Conservation (phyloP, 306 rosid genomes). For the Datisca glomerata region DNA sequence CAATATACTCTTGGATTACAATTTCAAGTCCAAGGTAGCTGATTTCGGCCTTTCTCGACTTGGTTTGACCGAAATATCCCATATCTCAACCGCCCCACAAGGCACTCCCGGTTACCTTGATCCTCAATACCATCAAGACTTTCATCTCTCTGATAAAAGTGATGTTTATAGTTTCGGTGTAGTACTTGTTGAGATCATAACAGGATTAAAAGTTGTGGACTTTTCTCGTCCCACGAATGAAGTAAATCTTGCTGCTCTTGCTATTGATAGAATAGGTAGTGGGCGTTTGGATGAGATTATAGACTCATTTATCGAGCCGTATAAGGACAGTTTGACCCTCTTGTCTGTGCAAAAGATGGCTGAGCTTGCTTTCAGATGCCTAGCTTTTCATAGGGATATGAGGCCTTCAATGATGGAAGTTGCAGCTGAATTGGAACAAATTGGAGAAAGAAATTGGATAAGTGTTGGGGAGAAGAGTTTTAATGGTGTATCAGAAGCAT, state of each 20-base stretch:
- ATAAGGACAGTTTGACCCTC: conserved; percentile 33
- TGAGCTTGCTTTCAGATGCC: conserved; percentile 84
- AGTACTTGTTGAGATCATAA: conserved; percentile 75
- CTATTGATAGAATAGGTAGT: conserved; percentile 49
- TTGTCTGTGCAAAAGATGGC: conserved; percentile 54
- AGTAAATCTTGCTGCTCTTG: conserved; percentile 66
- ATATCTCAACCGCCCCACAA: conserved; percentile 89
- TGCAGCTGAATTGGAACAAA: conserved; percentile 59
- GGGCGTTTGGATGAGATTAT: conserved; percentile 59
- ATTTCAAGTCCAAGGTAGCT: conserved; percentile 66
- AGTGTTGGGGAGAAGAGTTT: conserved; percentile 29
- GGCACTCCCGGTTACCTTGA: conserved; percentile 97
- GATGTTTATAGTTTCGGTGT: conserved; percentile 95
- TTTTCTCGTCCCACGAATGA: conserved; percentile 66
- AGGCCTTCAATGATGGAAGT: conserved; percentile 92
- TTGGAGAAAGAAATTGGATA: too few relatives aligned
- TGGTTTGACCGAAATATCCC: conserved; percentile 67
- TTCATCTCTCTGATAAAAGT: conserved; percentile 85
- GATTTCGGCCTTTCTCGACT: conserved; percentile 93
- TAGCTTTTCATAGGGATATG: conserved; percentile 83
- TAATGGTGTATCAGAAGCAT: conserved; percentile 12
- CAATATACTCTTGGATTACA: conserved; percentile 61
- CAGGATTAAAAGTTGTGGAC: conserved; percentile 75
- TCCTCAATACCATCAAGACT: conserved; percentile 91
- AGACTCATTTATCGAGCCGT: conserved; percentile 40